Evolutionary conservation across 2,329 filamentous ascomycete genomes (phyloP), one percentile per base, ranked within the genome.

Genomic region (Arachnopeziza araneosa): DNA sequence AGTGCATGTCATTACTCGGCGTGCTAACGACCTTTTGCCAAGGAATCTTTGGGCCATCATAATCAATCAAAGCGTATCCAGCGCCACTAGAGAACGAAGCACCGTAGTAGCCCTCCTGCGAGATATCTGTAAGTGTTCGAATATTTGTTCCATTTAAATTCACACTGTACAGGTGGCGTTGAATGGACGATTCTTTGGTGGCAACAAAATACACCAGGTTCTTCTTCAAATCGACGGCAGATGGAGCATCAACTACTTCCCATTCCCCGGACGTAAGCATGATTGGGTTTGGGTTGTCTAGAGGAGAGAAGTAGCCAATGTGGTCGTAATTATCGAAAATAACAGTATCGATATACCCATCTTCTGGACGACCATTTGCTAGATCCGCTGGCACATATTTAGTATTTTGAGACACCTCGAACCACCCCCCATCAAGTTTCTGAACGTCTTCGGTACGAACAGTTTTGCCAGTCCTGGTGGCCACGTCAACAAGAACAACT

Each of bases 361-460:
- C 92, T 5, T 93, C 75, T 1, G 83, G 79, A 23, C 93, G 86
- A 17, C 90, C 90, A 63, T 90, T 91, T 12, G 77, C 74, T 23
- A 89, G 83, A 72, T 97, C 91, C 2, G 91, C 90, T 1, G 95
- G 95, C 60, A 99, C 87, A 71, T 89, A 98, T 17, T 80, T 86
- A 2, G 93, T 96, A 50, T 88, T 84, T 68, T 96, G 88, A 0
- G 91, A 91, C 50, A 96, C 91, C 75, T 99, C 95, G 68, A 97
- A 93, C 95, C 95, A 99, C 36, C 95, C 96, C 23, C 93, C 93
- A 72, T 99, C 95, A n/a, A 97, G 80, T 60, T 88, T 81, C 65
- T 86, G 84, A 54, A 97, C 85, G 73, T 99, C 86, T 54, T 90
- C 83, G 22, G 86, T 88, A 64, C 93, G 83, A 54, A 97, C 86